These are phyloP conservation scores for Trichophyton mentagrophytes DNA, from an alignment of 2,329 filamentous ascomycete species.

Conservation along the genomic window DNA sequence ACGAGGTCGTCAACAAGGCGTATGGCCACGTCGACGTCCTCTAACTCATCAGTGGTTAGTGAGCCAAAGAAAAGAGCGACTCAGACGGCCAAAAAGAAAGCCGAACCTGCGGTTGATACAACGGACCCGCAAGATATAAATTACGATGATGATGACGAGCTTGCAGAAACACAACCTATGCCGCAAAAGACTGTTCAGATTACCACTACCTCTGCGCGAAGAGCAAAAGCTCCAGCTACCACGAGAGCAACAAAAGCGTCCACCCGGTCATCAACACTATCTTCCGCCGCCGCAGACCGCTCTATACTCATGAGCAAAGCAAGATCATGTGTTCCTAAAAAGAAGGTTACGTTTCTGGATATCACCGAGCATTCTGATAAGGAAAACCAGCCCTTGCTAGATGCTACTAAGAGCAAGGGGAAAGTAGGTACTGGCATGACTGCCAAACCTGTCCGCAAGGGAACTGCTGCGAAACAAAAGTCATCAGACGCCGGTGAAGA, in stretches of 20 bases:
- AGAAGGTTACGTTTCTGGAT: slow-evolving; percentile 38
- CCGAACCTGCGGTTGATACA: neutral
- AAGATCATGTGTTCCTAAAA: slow-evolving; percentile 16
- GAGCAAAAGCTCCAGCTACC: slow-evolving; percentile 1
- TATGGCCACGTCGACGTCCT: neutral
- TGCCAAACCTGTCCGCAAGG: slow-evolving; percentile 36
- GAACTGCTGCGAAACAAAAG: slow-evolving; percentile 22
- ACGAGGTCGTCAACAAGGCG: neutral
- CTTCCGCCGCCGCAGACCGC: slow-evolving; percentile 20
- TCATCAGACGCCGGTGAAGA: slow-evolving; percentile 12
- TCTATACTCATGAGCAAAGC: slow-evolving; percentile 12
- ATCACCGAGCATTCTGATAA: slow-evolving; percentile 29
- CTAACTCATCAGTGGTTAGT: neutral
- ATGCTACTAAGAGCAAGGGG: slow-evolving; percentile 17
- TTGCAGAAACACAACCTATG: slow-evolving; percentile 13
- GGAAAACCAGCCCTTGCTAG: slow-evolving; percentile 23
- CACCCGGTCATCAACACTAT: slow-evolving; percentile 7
- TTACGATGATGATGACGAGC: slow-evolving; percentile 18
- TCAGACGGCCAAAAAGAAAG: neutral
- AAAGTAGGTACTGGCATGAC: slow-evolving; percentile 27
- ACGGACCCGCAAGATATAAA: neutral
- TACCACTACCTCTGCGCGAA: slow-evolving; percentile 11
- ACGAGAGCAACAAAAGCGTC: no score
- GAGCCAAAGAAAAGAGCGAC: neutral
- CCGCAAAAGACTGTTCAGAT: slow-evolving; percentile 13